Percentiles rank a stretch among this genome's conserved stretches.
Evolutionary conservation across 352 stramenopile species (phyloP).

Genomic region (Phytophthora kernoviae): DNA sequence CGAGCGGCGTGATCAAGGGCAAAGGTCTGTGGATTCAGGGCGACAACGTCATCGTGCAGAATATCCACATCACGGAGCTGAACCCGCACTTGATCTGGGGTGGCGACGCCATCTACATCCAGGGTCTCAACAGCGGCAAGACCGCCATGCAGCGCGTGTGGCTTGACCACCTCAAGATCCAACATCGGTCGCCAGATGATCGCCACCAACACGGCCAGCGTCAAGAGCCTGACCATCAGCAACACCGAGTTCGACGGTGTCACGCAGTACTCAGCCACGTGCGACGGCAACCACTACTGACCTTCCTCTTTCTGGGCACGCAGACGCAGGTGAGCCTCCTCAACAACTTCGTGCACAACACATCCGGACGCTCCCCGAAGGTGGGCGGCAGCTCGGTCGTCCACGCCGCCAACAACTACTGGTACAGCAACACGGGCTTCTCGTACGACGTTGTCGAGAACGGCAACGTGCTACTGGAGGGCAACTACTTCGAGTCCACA

Average conservation of each 20-base stretch:
- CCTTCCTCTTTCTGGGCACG: slow-evolving; percentile 20
- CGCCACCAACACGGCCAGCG: slow-evolving; percentile 25
- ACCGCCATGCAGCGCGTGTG: slow-evolving; percentile 31
- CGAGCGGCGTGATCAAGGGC: slow-evolving; percentile 40
- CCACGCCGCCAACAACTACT: slow-evolving; percentile 41
- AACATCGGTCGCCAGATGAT: slow-evolving; percentile 40
- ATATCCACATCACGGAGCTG: slow-evolving; percentile 46
- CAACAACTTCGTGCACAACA: slow-evolving; percentile 37
- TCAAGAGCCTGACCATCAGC: slow-evolving; percentile 39
- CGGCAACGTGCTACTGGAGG: slow-evolving; percentile 30
- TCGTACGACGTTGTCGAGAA: slow-evolving; percentile 27
- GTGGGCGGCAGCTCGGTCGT: slow-evolving; percentile 8
- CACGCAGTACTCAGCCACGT: slow-evolving; percentile 39
- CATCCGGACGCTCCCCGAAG: slow-evolving; percentile 28
- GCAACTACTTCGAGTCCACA: slow-evolving; percentile 42
- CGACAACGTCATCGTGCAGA: slow-evolving; percentile 48
- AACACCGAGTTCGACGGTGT: slow-evolving; percentile 46
- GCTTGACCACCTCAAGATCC: slow-evolving; percentile 47
- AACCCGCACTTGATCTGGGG: slow-evolving; percentile 46
- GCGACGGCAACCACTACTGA: slow-evolving; percentile 51
- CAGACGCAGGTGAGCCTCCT: slow-evolving; percentile 21
- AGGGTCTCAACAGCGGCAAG: slow-evolving; percentile 17
- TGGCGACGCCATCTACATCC: slow-evolving; percentile 22
- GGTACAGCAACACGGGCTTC: slow-evolving; percentile 27
- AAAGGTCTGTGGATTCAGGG: slow-evolving; percentile 37